phyloP scores from a whole-genome alignment of 352 stramenopile species.

The Globisporangium nunn region DNA sequence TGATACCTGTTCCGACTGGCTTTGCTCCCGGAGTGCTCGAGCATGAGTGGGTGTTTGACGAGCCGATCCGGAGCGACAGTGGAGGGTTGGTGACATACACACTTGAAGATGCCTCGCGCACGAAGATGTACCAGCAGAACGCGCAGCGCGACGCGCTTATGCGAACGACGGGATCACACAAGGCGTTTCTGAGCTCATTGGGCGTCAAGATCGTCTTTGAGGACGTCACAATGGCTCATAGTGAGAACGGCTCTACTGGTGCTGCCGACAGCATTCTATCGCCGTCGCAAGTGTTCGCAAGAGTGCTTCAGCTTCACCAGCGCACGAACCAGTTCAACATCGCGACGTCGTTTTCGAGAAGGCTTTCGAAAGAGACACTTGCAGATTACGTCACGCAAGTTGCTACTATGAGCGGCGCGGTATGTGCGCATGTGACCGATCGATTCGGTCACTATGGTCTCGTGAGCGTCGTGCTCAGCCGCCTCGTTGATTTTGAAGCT shows the following conservation, averaged over 20 bases:
- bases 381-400: constrained; percentile 13
- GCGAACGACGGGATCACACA: constrained; percentile 25
- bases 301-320: constrained; percentile 58
- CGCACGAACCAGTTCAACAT: constrained; percentile 74
- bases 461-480: constrained; percentile 41
- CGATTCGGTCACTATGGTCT: constrained; percentile 73
- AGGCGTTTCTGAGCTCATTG: constrained; percentile 58
- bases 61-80: constrained; percentile 6
- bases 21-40: constrained; percentile 31
- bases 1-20: constrained; percentile 36
- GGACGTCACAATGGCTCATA: constrained; percentile 12
- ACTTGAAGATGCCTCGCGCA: constrained; percentile 41
- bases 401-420: constrained; percentile 13
- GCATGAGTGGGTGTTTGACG: constrained; percentile 51
- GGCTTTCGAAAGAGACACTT: constrained; percentile 24
- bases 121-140: constrained; percentile 55
- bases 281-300: constrained; percentile 16
- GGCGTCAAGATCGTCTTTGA: constrained; percentile 65
- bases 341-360: constrained; percentile 41
- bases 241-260: neutral
- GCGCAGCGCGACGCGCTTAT: constrained; percentile 26
- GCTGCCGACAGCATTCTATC: neutral
- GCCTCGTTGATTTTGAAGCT: neutral
- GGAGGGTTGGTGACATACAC: neutral
- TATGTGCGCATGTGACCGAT: constrained; percentile 61